Percentiles rank a stretch among this genome's conserved stretches.
phyloP scores from a whole-genome alignment of 495 filamentous ascomycete species.

The Rhizodiscina lignyota region DNA sequence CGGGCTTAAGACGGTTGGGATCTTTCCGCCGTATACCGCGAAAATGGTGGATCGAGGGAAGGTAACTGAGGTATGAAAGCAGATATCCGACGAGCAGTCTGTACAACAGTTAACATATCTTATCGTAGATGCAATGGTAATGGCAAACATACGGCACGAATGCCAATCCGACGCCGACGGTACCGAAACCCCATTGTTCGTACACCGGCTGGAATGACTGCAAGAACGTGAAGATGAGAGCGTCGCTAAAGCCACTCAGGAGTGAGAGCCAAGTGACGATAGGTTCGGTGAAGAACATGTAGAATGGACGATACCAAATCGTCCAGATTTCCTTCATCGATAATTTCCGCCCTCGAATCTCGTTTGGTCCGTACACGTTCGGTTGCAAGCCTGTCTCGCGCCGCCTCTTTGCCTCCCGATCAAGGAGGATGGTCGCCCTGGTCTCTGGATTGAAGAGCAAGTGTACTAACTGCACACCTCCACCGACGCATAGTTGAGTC shows the following conservation, averaged over 20 bases:
- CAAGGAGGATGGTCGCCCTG: constrained; percentile 10
- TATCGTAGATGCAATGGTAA: not conserved
- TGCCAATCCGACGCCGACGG: constrained; percentile 6
- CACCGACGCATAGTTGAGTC: constrained; percentile 23
- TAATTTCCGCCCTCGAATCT: constrained; percentile 5
- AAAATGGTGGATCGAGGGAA: constrained; percentile 11
- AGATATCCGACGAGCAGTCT: constrained; percentile 10
- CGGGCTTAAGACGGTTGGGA: constrained; percentile 4
- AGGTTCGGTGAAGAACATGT: constrained; percentile 16
- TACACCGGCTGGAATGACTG: constrained; percentile 12
- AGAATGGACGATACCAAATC: constrained; percentile 10
- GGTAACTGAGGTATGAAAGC: constrained; percentile 12
- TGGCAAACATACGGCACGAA: constrained; percentile 9
- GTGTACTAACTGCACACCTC: constrained; percentile 8
- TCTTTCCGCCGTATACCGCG: constrained; percentile 5
- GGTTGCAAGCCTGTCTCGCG: constrained; percentile 8
- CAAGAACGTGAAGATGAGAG: constrained; percentile 14
- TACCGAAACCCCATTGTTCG: constrained; percentile 14
- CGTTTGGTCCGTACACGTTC: constrained; percentile 12
- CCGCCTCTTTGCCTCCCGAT: constrained; percentile 9
- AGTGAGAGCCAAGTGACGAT: constrained; percentile 12
- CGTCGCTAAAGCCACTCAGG: constrained; percentile 12
- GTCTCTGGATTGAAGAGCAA: constrained; percentile 9
- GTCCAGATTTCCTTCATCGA: constrained; percentile 10
- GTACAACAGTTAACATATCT: not conserved